Evolutionary conservation across 805 yeast species (phyloP).

Genomic region (Metschnikowia aberdeeniae): DNA sequence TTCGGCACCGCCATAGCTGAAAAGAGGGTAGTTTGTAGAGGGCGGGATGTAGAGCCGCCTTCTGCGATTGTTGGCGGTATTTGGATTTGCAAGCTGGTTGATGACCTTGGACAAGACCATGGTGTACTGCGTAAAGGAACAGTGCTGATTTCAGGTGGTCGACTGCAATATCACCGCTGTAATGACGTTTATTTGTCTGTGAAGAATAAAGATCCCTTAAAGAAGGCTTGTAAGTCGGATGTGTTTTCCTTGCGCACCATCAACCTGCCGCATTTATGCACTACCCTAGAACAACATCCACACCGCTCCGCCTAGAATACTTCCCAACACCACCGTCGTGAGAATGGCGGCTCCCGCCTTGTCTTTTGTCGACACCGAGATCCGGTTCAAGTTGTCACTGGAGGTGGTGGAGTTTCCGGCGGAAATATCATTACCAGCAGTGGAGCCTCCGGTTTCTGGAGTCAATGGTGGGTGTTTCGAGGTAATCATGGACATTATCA

Average conservation of each 20-base stretch:
- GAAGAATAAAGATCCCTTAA: too few relatives aligned
- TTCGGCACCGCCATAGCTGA: conserved; percentile 41
- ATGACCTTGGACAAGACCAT: conserved; percentile 42
- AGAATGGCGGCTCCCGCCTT: conserved; percentile 86
- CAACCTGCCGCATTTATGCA: too few relatives aligned
- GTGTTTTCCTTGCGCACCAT: too few relatives aligned
- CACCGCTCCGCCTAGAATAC: conserved; percentile 58
- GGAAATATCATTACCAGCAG: conserved; percentile 19
- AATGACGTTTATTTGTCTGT: too few relatives aligned
- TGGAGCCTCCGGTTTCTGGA: conserved; percentile 16
- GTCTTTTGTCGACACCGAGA: conserved; percentile 48
- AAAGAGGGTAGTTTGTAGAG: conserved; percentile 39
- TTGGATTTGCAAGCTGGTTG: conserved; percentile 40
- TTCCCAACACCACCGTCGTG: conserved; percentile 67
- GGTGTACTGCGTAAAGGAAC: neutral
- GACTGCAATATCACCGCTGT: too few relatives aligned
- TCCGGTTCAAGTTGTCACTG: conserved; percentile 35
- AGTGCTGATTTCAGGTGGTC: too few relatives aligned
- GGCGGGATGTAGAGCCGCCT: conserved; percentile 43
- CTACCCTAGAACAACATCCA: conserved; percentile 68
- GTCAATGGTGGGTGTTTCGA: conserved; percentile 24
- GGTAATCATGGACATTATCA: conserved; percentile 29
- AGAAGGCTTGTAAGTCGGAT: too few relatives aligned
- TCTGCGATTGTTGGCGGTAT: conserved; percentile 31
- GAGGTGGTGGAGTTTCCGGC: conserved; percentile 26